These are phyloP conservation scores for Suillus subaureus DNA, from an alignment of 768 basidiomycete species.

Conservation along the genomic window DNA sequence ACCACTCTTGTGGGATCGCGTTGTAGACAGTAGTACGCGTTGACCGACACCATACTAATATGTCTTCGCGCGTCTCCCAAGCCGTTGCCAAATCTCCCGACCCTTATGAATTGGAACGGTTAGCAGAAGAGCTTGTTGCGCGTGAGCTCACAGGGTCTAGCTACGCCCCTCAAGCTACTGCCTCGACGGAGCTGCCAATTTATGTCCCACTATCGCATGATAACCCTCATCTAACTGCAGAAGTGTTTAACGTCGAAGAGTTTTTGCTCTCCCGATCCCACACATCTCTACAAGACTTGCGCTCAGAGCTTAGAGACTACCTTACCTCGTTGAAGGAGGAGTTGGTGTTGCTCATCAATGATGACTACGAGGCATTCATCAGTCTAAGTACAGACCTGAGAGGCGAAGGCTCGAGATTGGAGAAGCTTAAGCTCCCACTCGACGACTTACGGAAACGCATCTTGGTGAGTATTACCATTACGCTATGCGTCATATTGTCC, in stretches of 20 bases:
- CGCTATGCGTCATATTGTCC: constrained; percentile 4
- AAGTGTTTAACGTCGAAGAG: constrained; percentile 77
- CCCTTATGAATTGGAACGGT: constrained; percentile 67
- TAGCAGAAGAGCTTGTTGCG: constrained; percentile 69
- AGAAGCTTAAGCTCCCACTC: constrained; percentile 70
- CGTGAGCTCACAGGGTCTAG: constrained; percentile 45
- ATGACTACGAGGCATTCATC: constrained; percentile 98
- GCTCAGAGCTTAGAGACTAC: constrained; percentile 86
- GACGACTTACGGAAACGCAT: constrained; percentile 63
- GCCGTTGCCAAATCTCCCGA: constrained; percentile 34
- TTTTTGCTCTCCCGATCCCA: constrained; percentile 88
- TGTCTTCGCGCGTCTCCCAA: constrained; percentile 9
- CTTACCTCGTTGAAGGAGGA: constrained; percentile 85
- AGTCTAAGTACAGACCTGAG: constrained; percentile 90
- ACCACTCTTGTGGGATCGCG: neutral
- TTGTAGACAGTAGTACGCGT: constrained; percentile 6
- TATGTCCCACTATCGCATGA: constrained; percentile 77
- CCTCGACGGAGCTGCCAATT: constrained; percentile 52
- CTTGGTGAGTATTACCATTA: constrained; percentile 50
- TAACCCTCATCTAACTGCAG: constrained; percentile 70
- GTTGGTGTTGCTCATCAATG: constrained; percentile 93
- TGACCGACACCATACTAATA: neutral
- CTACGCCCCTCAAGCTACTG: constrained; percentile 10
- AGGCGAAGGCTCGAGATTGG: constrained; percentile 78
- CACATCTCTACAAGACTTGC: constrained; percentile 84